These are phyloP conservation scores for Vitis rotundifolia DNA, from an alignment of 164 flowering plant species.

Conservation along the genomic window DNA sequence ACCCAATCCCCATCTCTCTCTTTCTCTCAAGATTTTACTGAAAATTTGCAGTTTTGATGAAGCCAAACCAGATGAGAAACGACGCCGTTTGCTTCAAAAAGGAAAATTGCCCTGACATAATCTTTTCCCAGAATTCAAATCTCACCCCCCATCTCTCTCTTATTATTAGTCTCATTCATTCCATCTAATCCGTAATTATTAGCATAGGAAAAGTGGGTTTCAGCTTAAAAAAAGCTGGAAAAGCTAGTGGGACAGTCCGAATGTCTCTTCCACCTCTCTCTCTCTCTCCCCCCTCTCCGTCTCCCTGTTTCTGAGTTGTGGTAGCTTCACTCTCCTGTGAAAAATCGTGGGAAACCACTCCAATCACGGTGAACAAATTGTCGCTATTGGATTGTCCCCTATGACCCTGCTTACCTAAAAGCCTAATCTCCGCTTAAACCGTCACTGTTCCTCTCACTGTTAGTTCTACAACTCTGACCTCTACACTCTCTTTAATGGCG, in stretches of 20 bases:
- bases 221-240: constrained; percentile 31
- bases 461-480: too few relatives aligned
- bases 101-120: neutral
- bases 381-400: constrained; percentile 2
- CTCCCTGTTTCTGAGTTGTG: neutral
- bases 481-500: too few relatives aligned
- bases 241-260: constrained; percentile 48
- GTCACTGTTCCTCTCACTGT: too few relatives aligned
- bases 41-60: too few relatives aligned
- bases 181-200: constrained; percentile 36
- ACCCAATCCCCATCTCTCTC: neutral
- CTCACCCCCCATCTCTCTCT: neutral
- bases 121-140: neutral
- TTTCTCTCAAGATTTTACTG: neutral
- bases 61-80: too few relatives aligned
- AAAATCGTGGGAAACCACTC: constrained; percentile 1
- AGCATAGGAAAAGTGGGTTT: constrained; percentile 10
- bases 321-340: neutral
- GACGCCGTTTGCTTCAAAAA: too few relatives aligned
- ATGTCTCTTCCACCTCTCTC: constrained; percentile 32
- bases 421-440: too few relatives aligned
- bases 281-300: constrained; percentile 11
- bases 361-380: constrained; percentile 10
- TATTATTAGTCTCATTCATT: constrained; percentile 24
- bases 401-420: neutral